Conservation (phyloP, 192 early-diverging fungal genomes). For the Coemansia sp. region DNA sequence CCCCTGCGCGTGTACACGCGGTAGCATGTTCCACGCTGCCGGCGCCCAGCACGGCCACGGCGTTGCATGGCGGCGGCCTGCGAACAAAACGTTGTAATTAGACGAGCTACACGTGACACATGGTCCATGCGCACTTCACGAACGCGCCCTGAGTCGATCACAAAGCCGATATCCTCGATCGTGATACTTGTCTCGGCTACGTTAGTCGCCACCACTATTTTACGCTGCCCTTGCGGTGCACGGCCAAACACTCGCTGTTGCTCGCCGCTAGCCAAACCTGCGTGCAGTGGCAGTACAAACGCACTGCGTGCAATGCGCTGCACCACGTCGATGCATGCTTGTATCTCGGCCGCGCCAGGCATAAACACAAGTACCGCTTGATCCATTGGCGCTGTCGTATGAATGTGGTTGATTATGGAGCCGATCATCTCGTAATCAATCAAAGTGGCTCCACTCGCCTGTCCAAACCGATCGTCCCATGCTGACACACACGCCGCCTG, state of each 20-base stretch:
- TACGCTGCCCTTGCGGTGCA: conserved; percentile 59
- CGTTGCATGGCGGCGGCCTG: conserved; percentile 66
- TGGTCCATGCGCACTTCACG: conserved; percentile 62
- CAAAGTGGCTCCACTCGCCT: not conserved
- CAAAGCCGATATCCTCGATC: conserved; percentile 73
- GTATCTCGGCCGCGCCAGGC: conserved; percentile 76
- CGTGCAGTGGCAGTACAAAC: conserved; percentile 62
- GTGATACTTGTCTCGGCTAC: conserved; percentile 72
- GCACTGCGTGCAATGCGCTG: not conserved
- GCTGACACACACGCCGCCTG: conserved; percentile 11
- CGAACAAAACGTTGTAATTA: conserved; percentile 56
- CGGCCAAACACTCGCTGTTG: conserved; percentile 54
- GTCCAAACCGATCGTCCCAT: conserved; percentile 33
- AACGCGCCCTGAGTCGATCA: conserved; percentile 69
- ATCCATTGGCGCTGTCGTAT: conserved; percentile 41
- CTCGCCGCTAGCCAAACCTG: conserved; percentile 56
- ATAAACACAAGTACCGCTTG: conserved; percentile 70
- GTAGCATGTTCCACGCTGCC: conserved; percentile 73
- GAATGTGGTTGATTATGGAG: conserved; percentile 60
- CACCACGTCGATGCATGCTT: conserved; percentile 63
- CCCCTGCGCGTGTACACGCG: conserved; percentile 64
- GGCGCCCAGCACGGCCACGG: conserved; percentile 82
- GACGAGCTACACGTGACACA: conserved; percentile 59
- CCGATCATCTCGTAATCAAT: conserved; percentile 65
- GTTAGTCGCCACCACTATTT: conserved; percentile 88